phyloP scores from a whole-genome alignment of 169 alveolate genomes.

The Plasmodium cynomolgi region DNA sequence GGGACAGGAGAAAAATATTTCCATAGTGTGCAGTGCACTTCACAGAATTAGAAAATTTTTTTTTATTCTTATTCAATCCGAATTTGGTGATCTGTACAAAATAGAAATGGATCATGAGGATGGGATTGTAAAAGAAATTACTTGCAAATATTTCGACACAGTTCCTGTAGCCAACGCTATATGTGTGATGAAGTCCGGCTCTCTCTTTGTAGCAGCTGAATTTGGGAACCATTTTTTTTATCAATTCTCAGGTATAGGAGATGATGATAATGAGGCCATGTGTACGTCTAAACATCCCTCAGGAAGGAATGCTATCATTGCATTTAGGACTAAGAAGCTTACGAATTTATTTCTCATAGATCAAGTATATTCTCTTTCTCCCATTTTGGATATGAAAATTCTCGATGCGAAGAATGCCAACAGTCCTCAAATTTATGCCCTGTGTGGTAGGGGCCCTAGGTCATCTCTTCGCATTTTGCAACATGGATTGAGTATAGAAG shows the following conservation, averaged over 20 bases:
- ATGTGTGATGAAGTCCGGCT: constrained; percentile 95
- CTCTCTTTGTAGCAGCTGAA: constrained; percentile 97
- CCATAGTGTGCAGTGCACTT: constrained; percentile 91
- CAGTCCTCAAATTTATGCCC: constrained; percentile 86
- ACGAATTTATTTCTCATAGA: constrained; percentile 91
- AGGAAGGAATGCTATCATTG: constrained; percentile 88
- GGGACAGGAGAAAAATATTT: constrained; percentile 88
- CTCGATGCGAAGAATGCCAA: constrained; percentile 91
- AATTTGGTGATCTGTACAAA: constrained; percentile 96
- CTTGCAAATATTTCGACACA: constrained; percentile 96
- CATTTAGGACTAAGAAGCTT: constrained; percentile 93
- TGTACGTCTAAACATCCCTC: constrained; percentile 92
- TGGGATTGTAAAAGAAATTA: constrained; percentile 90
- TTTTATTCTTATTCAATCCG: constrained; percentile 95
- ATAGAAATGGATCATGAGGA: constrained; percentile 90
- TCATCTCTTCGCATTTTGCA: constrained; percentile 94
- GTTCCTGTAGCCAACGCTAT: constrained; percentile 93
- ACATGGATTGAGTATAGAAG: constrained; percentile 96
- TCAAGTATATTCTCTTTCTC: constrained; percentile 93
- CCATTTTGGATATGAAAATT: constrained; percentile 96
- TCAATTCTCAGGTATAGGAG: constrained; percentile 87
- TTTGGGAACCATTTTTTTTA: constrained; percentile 95
- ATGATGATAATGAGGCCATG: constrained; percentile 87
- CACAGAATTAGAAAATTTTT: constrained; percentile 94
- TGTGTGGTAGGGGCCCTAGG: constrained; percentile 97